Base-by-base conservation (phyloP, 2,329 filamentous ascomycete species). In the Cercospora sp. region DNA sequence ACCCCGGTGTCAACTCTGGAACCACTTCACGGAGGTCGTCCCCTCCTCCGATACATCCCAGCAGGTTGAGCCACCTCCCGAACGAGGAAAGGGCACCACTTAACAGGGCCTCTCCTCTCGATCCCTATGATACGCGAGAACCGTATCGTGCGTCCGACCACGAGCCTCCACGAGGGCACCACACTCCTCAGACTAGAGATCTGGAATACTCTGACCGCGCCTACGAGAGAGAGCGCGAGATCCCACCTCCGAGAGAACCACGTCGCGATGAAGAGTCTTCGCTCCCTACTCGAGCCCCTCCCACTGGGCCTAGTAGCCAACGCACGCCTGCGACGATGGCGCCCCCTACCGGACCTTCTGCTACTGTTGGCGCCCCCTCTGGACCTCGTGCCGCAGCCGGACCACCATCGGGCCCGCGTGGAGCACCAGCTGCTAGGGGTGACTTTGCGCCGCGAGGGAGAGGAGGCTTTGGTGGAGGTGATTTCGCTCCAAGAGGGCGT, bases 1-100 rank as follows among this genome's bases (percentile, higher is more conserved):
- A 82, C 51, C 87, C 85, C 23, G 84, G 82, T 23, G 79, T 83
- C 65, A 85, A 83, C 45, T 89, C 88, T 8, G 83, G 79, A 20
- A 78, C 83, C 20, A 87, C 85, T 31, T 90, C 88, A 23, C 84
- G 87, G 66, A 83, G 87, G 60, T 89, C 88, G 8, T 90, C 88
- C 5, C 88, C 88, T 16, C 85, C 81, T 12, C 63, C 63, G 9
- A 78, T 85, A 13, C 86, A 87, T 72, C 82, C 83, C 16, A 88
- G 87, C 70, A 82, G 85, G 72, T 75, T 81, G 60, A 82, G 80
- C 59, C 74, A 70, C 36, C 68, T 70, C 5, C 59, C 78, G 73
- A 39, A 74, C 60, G 78, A 79, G 8, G 79, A 81, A 5, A 67
- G 72, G 62, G 26, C 68, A 18, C 64, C 66, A n/a, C 67, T 63